Evolutionary conservation across 441 rosid genomes (phyloP).

Genomic region (Eruca vesicaria): DNA sequence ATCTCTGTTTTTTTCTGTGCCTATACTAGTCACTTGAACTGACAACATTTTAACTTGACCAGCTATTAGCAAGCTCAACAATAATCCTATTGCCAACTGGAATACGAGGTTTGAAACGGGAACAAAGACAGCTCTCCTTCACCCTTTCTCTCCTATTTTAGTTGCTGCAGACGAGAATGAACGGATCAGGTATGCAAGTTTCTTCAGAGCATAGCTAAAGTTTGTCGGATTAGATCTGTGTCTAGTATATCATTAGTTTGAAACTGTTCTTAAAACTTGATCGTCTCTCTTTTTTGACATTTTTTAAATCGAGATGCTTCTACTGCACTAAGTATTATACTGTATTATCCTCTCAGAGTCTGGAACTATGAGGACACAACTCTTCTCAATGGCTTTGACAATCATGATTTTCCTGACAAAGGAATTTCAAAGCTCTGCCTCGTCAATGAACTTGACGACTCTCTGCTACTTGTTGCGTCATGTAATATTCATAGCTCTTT

Average conservation of each 20-base stretch:
- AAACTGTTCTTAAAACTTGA: constrained; percentile 1
- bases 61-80: constrained; percentile 82
- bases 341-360: constrained; percentile 49
- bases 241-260: background rate
- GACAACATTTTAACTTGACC: constrained; percentile 30
- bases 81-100: constrained; percentile 85
- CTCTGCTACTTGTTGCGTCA: constrained; percentile 93
- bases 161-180: constrained; percentile 97
- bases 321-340: constrained; percentile 19
- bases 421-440: constrained; percentile 97
- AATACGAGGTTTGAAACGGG: constrained; percentile 93
- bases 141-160: constrained; percentile 90
- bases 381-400: constrained; percentile 78
- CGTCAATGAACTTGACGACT: constrained; percentile 93
- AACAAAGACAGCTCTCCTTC: constrained; percentile 76
- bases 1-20: constrained; percentile 21
- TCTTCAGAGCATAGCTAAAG: constrained; percentile 8
- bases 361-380: constrained; percentile 77
- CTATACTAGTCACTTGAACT: constrained; percentile 25
- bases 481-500: constrained; percentile 42
- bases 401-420: constrained; percentile 84
- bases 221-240: background rate
- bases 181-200: constrained; percentile 68
- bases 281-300: constrained; percentile 7
- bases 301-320: background rate